Percentiles rank a stretch among this genome's conserved stretches.
phyloP scores from a whole-genome alignment of 441 rosid species.

The Bocquillonia castaneifolia region DNA sequence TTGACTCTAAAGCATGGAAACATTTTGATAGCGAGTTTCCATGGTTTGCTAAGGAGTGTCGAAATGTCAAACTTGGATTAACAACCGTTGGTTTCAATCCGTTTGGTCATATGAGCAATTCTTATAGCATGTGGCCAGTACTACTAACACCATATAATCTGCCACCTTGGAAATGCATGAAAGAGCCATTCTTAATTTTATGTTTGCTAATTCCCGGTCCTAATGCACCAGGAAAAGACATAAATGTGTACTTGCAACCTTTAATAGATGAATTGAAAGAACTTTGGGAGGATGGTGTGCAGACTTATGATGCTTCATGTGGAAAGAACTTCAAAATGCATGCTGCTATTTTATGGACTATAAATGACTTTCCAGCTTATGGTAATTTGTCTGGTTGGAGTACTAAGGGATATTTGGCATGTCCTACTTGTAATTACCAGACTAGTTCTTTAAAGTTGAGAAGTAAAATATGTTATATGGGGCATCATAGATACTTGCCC shows the following conservation, averaged over 20 bases:
- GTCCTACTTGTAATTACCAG: not conserved
- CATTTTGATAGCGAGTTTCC: not conserved
- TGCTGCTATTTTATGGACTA: slow-evolving; percentile 7
- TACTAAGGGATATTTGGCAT: slow-evolving; percentile 5
- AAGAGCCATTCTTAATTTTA: not conserved
- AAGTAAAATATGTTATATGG: slow-evolving; percentile 13
- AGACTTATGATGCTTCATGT: not conserved
- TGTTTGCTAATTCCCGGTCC: slow-evolving; percentile 9
- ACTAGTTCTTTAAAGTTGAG: not conserved
- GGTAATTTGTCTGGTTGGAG: slow-evolving; percentile 14
- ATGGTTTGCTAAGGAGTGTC: not conserved
- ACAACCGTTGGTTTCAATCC: not conserved
- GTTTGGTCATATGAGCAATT: not conserved
- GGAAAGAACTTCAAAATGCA: not conserved
- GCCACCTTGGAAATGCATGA: slow-evolving; percentile 13
- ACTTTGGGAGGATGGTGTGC: not conserved
- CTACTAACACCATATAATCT: not conserved
- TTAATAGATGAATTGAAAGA: slow-evolving; percentile 13
- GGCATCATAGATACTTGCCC: slow-evolving; percentile 3
- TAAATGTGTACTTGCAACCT: slow-evolving; percentile 6
- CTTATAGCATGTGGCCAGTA: not conserved
- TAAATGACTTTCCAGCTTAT: slow-evolving; percentile 17
- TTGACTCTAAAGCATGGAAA: slow-evolving; percentile 6
- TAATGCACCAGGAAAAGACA: not conserved
- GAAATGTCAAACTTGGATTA: slow-evolving; percentile 15